These are phyloP conservation scores for Mayamaea pseudoterrestris DNA, from an alignment of 108 stramenopile genomes.

Conservation along the genomic window DNA sequence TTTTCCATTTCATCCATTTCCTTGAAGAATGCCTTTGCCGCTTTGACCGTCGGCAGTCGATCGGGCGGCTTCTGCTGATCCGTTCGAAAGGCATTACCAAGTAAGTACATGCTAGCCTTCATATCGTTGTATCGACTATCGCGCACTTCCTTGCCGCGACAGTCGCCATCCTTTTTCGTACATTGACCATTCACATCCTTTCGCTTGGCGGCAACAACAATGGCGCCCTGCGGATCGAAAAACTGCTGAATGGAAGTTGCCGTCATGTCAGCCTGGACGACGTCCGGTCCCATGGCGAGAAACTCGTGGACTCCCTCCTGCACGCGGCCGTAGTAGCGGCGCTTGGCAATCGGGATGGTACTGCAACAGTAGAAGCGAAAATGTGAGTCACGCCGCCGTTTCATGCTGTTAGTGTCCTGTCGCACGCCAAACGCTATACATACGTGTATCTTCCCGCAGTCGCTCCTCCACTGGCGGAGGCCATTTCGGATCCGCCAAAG, in stretches of 20 bases:
- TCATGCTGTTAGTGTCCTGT: too few relatives aligned
- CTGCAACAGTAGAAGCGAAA: too few relatives aligned
- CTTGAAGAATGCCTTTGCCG: constrained; percentile 78
- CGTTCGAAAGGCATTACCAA: constrained; percentile 80
- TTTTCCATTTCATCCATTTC: constrained; percentile 70
- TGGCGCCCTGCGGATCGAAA: constrained; percentile 40
- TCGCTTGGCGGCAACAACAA: constrained; percentile 56
- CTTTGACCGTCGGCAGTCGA: constrained; percentile 74
- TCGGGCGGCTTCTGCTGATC: constrained; percentile 83
- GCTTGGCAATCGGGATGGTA: constrained; percentile 55
- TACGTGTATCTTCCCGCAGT: constrained; percentile 81
- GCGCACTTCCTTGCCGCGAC: constrained; percentile 58
- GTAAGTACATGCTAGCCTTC: constrained; percentile 65
- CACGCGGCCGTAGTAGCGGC: constrained; percentile 59
- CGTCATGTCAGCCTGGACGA: constrained; percentile 68
- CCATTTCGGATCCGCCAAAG: too few relatives aligned
- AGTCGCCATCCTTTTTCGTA: constrained; percentile 73
- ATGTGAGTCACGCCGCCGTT: too few relatives aligned
- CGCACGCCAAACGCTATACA: too few relatives aligned
- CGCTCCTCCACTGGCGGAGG: constrained; percentile 56
- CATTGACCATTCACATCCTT: constrained; percentile 72
- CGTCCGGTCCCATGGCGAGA: constrained; percentile 55
- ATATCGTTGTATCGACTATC: constrained; percentile 81
- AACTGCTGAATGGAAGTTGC: constrained; percentile 36
- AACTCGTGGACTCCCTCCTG: constrained; percentile 62